Percentiles rank a stretch among this genome's conserved stretches.
Evolutionary conservation across 495 filamentous ascomycete genomes (phyloP).

Genomic region (Astrothelium subdiscretum): DNA sequence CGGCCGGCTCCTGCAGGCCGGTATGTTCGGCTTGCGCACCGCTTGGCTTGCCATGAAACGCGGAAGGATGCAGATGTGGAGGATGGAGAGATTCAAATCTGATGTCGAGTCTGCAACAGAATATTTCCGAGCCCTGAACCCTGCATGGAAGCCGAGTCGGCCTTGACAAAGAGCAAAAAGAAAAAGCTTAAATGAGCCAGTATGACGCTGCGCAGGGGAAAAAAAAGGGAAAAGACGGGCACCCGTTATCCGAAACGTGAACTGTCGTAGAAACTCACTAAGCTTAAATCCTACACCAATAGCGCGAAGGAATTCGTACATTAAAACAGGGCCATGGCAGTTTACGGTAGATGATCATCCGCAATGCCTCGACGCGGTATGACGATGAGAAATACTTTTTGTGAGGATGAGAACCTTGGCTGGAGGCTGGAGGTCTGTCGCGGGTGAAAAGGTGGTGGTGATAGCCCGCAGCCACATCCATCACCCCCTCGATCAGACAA

Average conservation of each 20-base stretch:
- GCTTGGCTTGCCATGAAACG: neutral
- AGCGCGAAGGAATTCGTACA: neutral
- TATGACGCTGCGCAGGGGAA: neutral
- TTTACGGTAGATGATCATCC: neutral
- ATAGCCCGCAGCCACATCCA: neutral
- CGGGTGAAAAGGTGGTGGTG: neutral
- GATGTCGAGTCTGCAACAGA: neutral
- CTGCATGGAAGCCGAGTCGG: neutral
- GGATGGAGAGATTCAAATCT: neutral
- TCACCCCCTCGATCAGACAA: neutral
- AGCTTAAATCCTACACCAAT: neutral
- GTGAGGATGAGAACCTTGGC: neutral
- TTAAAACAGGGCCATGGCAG: neutral
- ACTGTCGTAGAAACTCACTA: neutral
- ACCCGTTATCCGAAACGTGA: neutral
- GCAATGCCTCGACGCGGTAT: neutral
- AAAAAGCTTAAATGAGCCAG: neutral
- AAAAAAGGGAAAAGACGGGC: neutral
- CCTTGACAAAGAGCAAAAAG: neutral
- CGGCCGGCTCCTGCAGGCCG: neutral
- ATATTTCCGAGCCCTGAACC: neutral
- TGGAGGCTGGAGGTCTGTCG: neutral
- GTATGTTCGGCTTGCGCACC: neutral
- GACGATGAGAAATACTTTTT: neutral
- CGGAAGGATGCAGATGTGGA: conserved; percentile 1